Base-by-base conservation (phyloP, 225 moss, liverwort and hornwort genomes). In the Physcomitrellopsis africana region DNA sequence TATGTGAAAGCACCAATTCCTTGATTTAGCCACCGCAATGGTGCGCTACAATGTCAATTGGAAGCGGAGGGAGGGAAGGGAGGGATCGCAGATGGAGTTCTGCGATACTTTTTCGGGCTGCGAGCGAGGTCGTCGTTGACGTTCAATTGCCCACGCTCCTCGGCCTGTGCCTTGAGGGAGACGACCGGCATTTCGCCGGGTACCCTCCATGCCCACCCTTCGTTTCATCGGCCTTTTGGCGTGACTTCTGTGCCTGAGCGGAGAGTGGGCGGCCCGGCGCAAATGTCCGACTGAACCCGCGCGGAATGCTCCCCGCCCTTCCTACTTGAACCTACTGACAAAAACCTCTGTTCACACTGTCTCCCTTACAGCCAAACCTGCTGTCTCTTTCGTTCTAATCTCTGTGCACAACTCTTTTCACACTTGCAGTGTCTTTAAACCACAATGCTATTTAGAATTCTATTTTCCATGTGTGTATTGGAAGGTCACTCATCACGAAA, bases 111-210 rank as follows among this genome's bases (percentile, higher is more conserved):
- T 43, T 15, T 27, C 1, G 32, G 0, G 22, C 19, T 42, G 51
- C 55, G 0, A 61, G 72, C 19, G 66, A 18, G 49, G 17, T 42
- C 22, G 51, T 57, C 51, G 60, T 60, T 16, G 65, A 60, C 69
- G 72, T 27, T 11, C 59, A 56, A 44, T 59, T 45, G 48, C 49
- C 8, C 1, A 51, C 10, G 47, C 52, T 16, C 9, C 22, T 17
- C 10, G 26, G 57, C 41, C 22, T 45, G 16, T 55, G 32, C 4
- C 17, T 52, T 13, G 69, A 41, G 65, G 59, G 82, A 78, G 82
- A 82, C 73, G 70, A 82, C 82, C 78, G 74, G 7, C 3, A 69
- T 29, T 73, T 69, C 74, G 3, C 7, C 69, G 43, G 78, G 64
- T 1, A 6, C 32, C 23, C 29, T 42, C 56, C 20, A 11, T 3